Conservation (phyloP, 306 rosid genomes). For the Corylus heterophylla region DNA sequence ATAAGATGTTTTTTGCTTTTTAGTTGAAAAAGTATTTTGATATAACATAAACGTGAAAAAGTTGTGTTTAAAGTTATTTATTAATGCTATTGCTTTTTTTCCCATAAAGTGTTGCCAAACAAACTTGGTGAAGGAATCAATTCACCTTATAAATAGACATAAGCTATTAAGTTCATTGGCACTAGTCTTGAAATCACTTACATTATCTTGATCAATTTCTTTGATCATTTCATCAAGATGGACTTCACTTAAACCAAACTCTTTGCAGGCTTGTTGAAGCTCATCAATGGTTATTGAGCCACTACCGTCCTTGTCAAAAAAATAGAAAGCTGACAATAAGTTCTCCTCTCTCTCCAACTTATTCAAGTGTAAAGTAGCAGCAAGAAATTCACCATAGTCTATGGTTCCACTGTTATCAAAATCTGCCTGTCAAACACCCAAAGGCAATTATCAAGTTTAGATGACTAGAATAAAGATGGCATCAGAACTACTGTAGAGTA, state of each 20-base stretch:
- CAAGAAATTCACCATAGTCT: slow-evolving; percentile 62
- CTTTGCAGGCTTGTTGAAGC: slow-evolving; percentile 66
- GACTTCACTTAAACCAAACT: slow-evolving; percentile 53
- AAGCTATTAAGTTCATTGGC: not conserved
- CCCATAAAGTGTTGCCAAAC: no score
- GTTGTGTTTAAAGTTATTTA: no score
- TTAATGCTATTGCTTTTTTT: no score
- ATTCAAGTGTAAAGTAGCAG: slow-evolving; percentile 61
- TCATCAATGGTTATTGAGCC: slow-evolving; percentile 64
- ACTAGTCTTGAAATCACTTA: slow-evolving; percentile 29
- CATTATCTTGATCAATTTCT: slow-evolving; percentile 61
- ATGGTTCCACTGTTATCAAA: slow-evolving; percentile 56
- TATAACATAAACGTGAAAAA: no score
- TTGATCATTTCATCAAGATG: slow-evolving; percentile 60
- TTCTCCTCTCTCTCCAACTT: slow-evolving; percentile 66
- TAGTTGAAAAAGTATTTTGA: no score
- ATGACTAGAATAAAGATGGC: not conserved
- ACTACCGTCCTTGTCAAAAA: slow-evolving; percentile 62
- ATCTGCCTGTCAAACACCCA: slow-evolving; percentile 45
- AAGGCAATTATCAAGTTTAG: not conserved
- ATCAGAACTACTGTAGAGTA: not conserved
- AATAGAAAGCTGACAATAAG: slow-evolving; percentile 53
- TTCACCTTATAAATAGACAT: no score
- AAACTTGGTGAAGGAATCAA: no score
- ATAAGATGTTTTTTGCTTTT: no score